Conservation (phyloP, 2,329 filamentous ascomycete species). For the Neonectria coccinea region DNA sequence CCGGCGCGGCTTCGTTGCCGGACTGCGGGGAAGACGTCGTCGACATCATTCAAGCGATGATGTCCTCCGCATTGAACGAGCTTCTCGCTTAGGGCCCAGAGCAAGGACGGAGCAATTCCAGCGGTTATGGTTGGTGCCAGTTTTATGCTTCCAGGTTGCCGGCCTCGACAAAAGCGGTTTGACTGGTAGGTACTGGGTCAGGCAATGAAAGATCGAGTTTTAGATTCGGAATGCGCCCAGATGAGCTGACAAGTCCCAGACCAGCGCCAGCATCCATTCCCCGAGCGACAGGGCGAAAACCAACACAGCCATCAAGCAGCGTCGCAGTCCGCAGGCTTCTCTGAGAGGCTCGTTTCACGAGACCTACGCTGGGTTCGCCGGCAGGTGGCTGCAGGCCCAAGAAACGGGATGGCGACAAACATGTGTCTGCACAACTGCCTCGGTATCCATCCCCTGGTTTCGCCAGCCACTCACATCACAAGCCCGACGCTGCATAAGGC, state of each 20-base stretch:
- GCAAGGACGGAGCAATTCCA: slow-evolving; percentile 26
- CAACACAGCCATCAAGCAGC: background rate
- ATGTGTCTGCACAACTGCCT: slow-evolving; percentile 15
- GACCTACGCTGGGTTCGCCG: background rate
- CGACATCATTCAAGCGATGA: slow-evolving; percentile 23
- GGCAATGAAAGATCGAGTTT: slow-evolving; percentile 35
- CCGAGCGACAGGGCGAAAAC: slow-evolving; percentile 1
- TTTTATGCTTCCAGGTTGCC: slow-evolving; percentile 24
- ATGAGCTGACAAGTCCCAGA: slow-evolving; percentile 35
- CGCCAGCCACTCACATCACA: slow-evolving; percentile 12
- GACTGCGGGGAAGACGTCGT: slow-evolving; percentile 20
- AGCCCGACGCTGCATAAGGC: slow-evolving; percentile 10
- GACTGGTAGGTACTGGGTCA: slow-evolving; percentile 33
- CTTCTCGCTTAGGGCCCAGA: slow-evolving; percentile 20
- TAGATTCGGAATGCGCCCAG: slow-evolving; percentile 38
- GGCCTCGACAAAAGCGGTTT: slow-evolving; percentile 15
- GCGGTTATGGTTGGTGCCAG: slow-evolving; percentile 22
- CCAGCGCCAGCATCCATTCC: slow-evolving; percentile 31
- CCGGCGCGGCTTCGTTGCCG: slow-evolving; percentile 23
- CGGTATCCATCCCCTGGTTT: slow-evolving; percentile 2
- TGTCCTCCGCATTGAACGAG: slow-evolving; percentile 25
- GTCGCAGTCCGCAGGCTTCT: background rate
- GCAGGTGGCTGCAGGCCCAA: slow-evolving; percentile 11
- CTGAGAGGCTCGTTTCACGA: background rate
- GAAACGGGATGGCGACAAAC: slow-evolving; percentile 6